Evolutionary conservation across 148 eudicot species (phyloP), one percentile per base, ranked within the genome.

Genomic region (Linanthus parryae): DNA sequence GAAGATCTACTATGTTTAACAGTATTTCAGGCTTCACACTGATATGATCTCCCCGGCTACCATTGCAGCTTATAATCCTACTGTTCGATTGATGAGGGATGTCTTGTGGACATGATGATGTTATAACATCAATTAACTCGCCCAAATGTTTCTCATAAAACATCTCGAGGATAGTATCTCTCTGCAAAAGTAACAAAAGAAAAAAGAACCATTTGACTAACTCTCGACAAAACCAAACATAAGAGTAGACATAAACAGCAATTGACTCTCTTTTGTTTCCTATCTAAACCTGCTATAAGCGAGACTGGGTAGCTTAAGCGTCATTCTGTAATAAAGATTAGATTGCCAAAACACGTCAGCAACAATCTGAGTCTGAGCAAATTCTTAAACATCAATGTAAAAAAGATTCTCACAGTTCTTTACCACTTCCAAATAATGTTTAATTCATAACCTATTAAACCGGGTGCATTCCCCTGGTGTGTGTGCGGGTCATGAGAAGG

Each of bases 61-160:
- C 78, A 42, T 39, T 59, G 30, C 60, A 57, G 26, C 63, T 55
- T 29, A 31, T 55, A 64, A 75, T 44, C 29, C 64, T 75, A 52
- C 63, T 56, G 58, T 35, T 47, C 58, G 51, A 42, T 58, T 46
- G 55, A 56, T 11, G 58, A 58, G 42, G 54, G 58, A 69, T 56
- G 30, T 15, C 59, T 29, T 71, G 72, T 9, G 81, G 71, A 67
- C 96, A 88, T 25, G 96, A 88, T 25, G 75, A 65, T 19, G 83
- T 75, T 62, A 88, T 79, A 48, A 72, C 84, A 66, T 84, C 95
- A 76, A 94, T 73, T 66, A 94, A 66, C 65, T 82, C 85, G 61
- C 68, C 73, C 68, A 94, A 67, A 69, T 94, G 95, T 82, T 74
- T 88, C 77, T 94, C 96, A 36, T 88, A 88, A 65, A 94, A 94